Conservation (phyloP, 148 eudicot species). For the Chenopodium album region DNA sequence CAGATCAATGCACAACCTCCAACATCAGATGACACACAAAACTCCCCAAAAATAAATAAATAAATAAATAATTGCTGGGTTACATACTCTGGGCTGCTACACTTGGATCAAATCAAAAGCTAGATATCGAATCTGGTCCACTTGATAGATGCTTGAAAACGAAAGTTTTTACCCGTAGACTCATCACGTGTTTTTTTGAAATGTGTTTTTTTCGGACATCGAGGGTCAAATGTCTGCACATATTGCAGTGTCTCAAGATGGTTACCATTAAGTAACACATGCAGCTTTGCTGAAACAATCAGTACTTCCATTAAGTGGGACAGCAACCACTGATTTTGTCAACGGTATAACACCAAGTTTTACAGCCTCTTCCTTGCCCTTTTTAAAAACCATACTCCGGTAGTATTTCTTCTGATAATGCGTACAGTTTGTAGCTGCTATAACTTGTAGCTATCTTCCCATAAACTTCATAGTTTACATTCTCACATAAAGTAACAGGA, state of each 20-base stretch:
- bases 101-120: too few species aligned
- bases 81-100: too few species aligned
- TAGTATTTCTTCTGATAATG: slow-evolving; percentile 2
- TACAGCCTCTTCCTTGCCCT: neutral
- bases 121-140: neutral
- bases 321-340: slow-evolving; percentile 7
- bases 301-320: neutral
- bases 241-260: neutral
- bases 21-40: too few species aligned
- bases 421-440: neutral
- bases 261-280: neutral
- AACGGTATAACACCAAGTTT: neutral
- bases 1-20: too few species aligned
- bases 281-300: neutral
- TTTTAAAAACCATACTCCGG: neutral
- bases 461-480: neutral
- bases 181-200: neutral
- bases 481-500: neutral
- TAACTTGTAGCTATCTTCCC: neutral
- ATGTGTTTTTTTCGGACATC: too few species aligned
- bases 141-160: neutral
- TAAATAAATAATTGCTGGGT: too few species aligned
- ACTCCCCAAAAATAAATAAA: too few species aligned
- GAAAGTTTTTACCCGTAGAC: neutral
- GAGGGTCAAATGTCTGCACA: neutral